These are phyloP conservation scores for Eragrostis tef DNA, from an alignment of 202 grass and related monocot genomes.

Conservation along the genomic window DNA sequence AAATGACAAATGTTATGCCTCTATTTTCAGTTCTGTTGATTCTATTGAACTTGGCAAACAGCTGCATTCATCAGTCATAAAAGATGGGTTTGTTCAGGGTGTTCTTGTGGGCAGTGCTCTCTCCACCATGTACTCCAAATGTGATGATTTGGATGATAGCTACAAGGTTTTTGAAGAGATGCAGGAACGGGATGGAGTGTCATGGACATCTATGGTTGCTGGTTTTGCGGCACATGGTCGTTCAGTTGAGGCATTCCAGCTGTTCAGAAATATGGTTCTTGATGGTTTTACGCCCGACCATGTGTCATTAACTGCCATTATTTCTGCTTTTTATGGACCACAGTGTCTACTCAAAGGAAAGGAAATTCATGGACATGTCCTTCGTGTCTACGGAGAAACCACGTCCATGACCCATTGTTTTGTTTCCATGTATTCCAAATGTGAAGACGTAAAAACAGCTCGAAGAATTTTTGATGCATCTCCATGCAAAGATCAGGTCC, in stretches of 20 bases:
- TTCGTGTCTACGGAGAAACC: conserved; percentile 46
- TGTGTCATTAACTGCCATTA: conserved; percentile 49
- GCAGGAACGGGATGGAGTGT: conserved; percentile 62
- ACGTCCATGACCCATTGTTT: conserved; percentile 46
- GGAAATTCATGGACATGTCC: conserved; percentile 63
- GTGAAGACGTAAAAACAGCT: conserved; percentile 47
- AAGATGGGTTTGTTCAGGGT: conserved; percentile 57
- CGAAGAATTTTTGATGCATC: conserved; percentile 63
- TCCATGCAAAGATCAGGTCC: conserved; percentile 55
- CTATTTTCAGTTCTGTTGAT: conserved; percentile 58
- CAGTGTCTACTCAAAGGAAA: conserved; percentile 55
- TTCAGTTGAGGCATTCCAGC: conserved; percentile 54
- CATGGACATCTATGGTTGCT: conserved; percentile 70
- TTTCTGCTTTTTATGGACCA: conserved; percentile 62
- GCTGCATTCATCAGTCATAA: conserved; percentile 61
- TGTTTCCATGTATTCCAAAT: conserved; percentile 80
- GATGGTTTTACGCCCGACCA: conserved; percentile 54
- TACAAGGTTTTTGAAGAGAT: conserved; percentile 66
- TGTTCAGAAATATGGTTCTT: conserved; percentile 62
- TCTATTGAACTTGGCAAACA: conserved; percentile 59
- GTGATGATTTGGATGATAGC: conserved; percentile 58
- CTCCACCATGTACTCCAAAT: conserved; percentile 75
- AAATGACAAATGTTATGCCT: conserved; percentile 66
- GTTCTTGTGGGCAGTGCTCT: conserved; percentile 65
- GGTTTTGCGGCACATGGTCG: conserved; percentile 58